Conservation (phyloP, 2,329 filamentous ascomycete species). For the Phoma herbarum region DNA sequence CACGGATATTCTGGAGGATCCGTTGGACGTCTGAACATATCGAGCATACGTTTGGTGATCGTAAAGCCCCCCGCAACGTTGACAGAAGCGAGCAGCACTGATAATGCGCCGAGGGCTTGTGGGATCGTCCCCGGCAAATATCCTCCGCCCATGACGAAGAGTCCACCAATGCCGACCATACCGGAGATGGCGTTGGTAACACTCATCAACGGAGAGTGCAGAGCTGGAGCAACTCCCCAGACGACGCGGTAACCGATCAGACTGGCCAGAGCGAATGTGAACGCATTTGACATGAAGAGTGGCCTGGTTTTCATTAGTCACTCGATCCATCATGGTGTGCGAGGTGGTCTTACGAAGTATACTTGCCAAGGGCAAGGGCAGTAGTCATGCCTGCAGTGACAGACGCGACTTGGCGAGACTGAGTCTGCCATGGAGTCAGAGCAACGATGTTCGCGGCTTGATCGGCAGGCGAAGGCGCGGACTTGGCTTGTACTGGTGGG, state of each 20-base stretch:
- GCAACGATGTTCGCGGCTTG: conserved; percentile 66
- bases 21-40: conserved; percentile 71
- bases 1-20: conserved; percentile 89
- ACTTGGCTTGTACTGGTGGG: conserved; percentile 63
- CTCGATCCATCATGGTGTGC: neutral
- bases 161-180: conserved; percentile 85
- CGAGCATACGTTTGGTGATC: conserved; percentile 91
- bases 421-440: conserved; percentile 83
- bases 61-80: conserved; percentile 91
- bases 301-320: conserved; percentile 54
- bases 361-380: conserved; percentile 78
- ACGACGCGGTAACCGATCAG: conserved; percentile 88
- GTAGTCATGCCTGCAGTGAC: conserved; percentile 82
- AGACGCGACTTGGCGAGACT: conserved; percentile 75
- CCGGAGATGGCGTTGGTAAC: conserved; percentile 93
- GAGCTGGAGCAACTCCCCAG: conserved; percentile 83
- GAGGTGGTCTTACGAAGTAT: conserved; percentile 63
- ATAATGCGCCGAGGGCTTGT: conserved; percentile 77
- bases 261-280: conserved; percentile 84
- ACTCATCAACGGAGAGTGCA: conserved; percentile 91
- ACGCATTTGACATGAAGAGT: conserved; percentile 86
- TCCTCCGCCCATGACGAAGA: conserved; percentile 89
- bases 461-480: conserved; percentile 43
- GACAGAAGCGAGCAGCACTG: conserved; percentile 85
- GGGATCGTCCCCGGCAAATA: conserved; percentile 70